phyloP scores from a whole-genome alignment of 768 basidiomycete species.

The Termitomyces heimii region DNA sequence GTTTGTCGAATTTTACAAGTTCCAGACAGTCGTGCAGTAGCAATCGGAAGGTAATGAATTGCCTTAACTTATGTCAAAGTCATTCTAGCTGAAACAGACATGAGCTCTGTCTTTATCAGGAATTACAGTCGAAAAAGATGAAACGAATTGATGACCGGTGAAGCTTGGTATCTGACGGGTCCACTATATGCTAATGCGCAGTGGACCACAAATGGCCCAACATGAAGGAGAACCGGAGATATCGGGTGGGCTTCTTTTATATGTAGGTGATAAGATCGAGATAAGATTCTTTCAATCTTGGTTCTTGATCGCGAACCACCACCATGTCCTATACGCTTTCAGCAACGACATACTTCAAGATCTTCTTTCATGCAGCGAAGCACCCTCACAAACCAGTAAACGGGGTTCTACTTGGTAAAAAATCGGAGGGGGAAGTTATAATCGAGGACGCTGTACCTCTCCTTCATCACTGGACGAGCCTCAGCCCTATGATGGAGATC shows the following conservation, averaged over 20 bases:
- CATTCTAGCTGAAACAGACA: background rate
- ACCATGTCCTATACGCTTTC: constrained; percentile 43
- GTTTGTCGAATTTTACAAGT: background rate
- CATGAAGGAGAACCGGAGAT: background rate
- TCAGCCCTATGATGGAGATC: constrained; percentile 84
- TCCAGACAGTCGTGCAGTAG: background rate
- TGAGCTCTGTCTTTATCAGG: background rate
- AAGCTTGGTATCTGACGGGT: background rate
- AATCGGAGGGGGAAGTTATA: constrained; percentile 29
- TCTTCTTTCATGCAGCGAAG: constrained; percentile 76
- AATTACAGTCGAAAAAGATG: background rate
- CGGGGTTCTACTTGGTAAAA: constrained; percentile 68
- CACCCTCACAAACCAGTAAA: constrained; percentile 72
- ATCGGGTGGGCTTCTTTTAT: too few relatives aligned
- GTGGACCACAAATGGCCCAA: too few relatives aligned
- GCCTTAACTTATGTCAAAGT: background rate
- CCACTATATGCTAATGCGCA: too few relatives aligned
- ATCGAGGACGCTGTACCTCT: constrained; percentile 70
- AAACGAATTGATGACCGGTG: background rate
- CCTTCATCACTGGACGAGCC: constrained; percentile 79
- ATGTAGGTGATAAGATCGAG: background rate
- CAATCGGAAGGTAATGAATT: background rate
- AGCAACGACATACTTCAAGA: constrained; percentile 62
- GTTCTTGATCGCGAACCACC: background rate
- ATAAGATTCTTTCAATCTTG: background rate